These are phyloP conservation scores for Truncatella angustata DNA, from an alignment of 2,329 filamentous ascomycete genomes.

Conservation along the genomic window DNA sequence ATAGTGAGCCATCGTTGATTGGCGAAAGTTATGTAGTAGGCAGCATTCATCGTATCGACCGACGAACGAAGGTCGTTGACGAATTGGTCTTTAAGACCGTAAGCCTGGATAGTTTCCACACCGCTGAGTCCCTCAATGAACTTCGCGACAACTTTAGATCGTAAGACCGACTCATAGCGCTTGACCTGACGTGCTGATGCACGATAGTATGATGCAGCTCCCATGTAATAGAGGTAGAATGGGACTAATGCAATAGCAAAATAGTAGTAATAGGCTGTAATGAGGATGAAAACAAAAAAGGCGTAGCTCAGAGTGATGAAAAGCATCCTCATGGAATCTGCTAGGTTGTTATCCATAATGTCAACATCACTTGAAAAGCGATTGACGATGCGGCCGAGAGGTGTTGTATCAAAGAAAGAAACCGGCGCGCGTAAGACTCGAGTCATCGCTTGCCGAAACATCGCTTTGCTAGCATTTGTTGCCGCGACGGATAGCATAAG, in stretches of 20 bases:
- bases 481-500: conserved; percentile 74
- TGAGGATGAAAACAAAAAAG: conserved; percentile 78
- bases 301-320: conserved; percentile 82
- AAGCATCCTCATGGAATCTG: conserved; percentile 90
- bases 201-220: conserved; percentile 85
- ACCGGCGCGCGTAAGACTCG: conserved; percentile 70
- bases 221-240: conserved; percentile 73
- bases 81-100: conserved; percentile 78
- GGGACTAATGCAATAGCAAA: conserved; percentile 65
- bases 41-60: conserved; percentile 89
- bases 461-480: conserved; percentile 76
- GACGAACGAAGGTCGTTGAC: conserved; percentile 64
- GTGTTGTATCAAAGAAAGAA: conserved; percentile 97
- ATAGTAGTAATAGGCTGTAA: conserved; percentile 94
- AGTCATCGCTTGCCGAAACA: conserved; percentile 77
- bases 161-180: conserved; percentile 85
- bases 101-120: conserved; percentile 82
- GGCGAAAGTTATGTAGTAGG: conserved; percentile 92
- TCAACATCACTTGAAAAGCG: conserved; percentile 95
- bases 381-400: conserved; percentile 91
- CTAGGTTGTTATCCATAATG: conserved; percentile 91
- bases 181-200: conserved; percentile 92
- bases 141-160: conserved; percentile 84
- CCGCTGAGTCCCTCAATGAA: conserved; percentile 88
- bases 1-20: conserved; percentile 93